These are phyloP conservation scores for Leccinum angustisporum DNA, from an alignment of 1,284 basidiomycete genomes.

Conservation along the genomic window DNA sequence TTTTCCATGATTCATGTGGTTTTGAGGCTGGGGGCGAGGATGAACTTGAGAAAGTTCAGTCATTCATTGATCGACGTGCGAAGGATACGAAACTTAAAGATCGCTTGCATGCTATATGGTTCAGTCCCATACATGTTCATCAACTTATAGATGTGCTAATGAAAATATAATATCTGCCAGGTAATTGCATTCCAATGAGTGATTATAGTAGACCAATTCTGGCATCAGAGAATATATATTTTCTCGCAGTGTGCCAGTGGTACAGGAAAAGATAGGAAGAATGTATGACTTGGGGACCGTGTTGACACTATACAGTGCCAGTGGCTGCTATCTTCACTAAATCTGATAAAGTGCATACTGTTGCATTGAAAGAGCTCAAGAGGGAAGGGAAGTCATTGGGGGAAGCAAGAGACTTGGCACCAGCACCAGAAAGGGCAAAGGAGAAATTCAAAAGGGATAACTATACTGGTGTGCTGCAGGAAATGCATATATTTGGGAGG, in stretches of 20 bases:
- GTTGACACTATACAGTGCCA: conserved; percentile 7
- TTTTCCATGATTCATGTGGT: conserved; percentile 35
- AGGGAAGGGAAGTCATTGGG: neutral
- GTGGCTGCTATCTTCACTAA: conserved; percentile 17
- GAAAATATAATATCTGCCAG: neutral
- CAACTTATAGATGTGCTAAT: neutral
- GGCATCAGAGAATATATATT: neutral
- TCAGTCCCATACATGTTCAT: neutral
- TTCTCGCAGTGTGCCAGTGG: neutral
- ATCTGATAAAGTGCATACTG: conserved; percentile 11
- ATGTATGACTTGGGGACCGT: neutral
- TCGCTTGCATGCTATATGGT: neutral
- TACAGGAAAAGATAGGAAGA: neutral
- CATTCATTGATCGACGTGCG: neutral
- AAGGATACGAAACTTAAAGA: neutral
- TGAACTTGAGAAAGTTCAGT: neutral
- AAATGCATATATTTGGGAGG: neutral
- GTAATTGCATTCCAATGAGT: neutral
- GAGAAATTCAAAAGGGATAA: neutral
- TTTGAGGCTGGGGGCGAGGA: neutral
- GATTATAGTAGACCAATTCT: neutral
- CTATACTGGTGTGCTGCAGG: conserved; percentile 3
- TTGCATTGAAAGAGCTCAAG: conserved; percentile 2
- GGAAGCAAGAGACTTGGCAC: neutral
- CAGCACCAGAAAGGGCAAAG: neutral